Conservation (phyloP, 139 green algal species). For the Chlamydomonas schloesseri region DNA sequence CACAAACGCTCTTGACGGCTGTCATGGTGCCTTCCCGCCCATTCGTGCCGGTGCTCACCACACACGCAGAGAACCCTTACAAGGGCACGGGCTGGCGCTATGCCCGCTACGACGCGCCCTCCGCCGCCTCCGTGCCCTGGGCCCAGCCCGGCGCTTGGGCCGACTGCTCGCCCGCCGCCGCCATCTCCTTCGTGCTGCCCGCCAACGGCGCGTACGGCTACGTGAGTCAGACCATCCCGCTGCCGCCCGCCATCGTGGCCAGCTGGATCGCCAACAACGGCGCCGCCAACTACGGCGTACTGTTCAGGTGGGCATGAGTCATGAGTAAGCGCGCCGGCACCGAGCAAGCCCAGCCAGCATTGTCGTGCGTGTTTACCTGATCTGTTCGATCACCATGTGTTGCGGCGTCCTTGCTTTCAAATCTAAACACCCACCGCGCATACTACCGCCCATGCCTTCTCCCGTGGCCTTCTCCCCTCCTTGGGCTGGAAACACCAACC, state of each 20-base stretch:
- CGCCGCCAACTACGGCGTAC: slow-evolving; percentile 26
- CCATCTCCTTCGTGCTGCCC: slow-evolving; percentile 1
- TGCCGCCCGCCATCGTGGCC: slow-evolving; percentile 11
- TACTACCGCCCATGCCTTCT: too few relatives aligned
- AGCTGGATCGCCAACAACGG: slow-evolving; percentile 27
- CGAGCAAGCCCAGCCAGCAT: too few relatives aligned
- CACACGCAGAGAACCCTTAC: background rate
- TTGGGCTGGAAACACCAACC: too few relatives aligned
- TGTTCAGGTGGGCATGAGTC: slow-evolving; percentile 27
- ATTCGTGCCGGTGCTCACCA: too few relatives aligned
- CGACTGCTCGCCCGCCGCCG: slow-evolving; percentile 1
- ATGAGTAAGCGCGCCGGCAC: too few relatives aligned
- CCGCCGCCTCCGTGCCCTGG: background rate
- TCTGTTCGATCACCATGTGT: too few relatives aligned
- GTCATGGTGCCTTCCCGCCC: too few relatives aligned
- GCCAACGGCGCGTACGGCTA: slow-evolving; percentile 18
- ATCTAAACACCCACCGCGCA: too few relatives aligned
- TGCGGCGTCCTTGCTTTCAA: too few relatives aligned
- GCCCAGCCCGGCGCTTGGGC: slow-evolving; percentile 14
- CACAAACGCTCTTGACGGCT: too few relatives aligned
- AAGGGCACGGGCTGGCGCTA: slow-evolving; percentile 2
- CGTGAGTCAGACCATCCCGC: slow-evolving; percentile 15
- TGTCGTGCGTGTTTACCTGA: too few relatives aligned
- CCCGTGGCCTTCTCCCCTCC: too few relatives aligned
- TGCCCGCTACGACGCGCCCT: background rate